Evolutionary conservation across 2,329 filamentous ascomycete genomes (phyloP), one percentile per base, ranked within the genome.

Genomic region (Didymella arachidicola): DNA sequence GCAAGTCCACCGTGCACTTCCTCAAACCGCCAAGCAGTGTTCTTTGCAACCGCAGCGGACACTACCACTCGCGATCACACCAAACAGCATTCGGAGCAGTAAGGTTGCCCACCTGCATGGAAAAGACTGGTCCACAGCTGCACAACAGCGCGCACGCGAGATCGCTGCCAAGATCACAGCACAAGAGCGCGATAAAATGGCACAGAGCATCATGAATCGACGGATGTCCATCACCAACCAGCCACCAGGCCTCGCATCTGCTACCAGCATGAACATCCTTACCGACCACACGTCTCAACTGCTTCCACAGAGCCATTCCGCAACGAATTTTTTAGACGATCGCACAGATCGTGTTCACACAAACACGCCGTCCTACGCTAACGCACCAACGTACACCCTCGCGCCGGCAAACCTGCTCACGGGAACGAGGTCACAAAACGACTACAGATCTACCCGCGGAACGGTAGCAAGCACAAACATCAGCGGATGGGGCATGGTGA

Each of bases 41-140:
- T 7, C 26, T 25, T 16, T 30, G 19, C 29, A 11, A 27, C 14
- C 8, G 10, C 45, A 22, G 6, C n/a, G 6, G 7, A 18, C 18
- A 19, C 36, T 18, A 11, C 7, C 18, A 19, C 36, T 18, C 18
- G 19, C 36, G n/a, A 19, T 19, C 36, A 3, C 36, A 12, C n/a
- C 12, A 22, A 26, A 49, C 11, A 38, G 12, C 12, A 6, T 47
- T 3, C 16, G 19, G 19, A 36, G 44, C 27, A 42, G 16, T 7
- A 19, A 47, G 26, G 43, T 27, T 14, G 27, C 44, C 7, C 52
- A 54, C 12, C 16, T 34, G 1, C 43, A 27, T 16, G 36, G 52
- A 36, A 42, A 7, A 4, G 44, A 47, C 44, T 54, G 52, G 43
- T 54, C 52, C 14, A 16, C 11, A 11, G 44, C 45, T 4, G 53